Conservation (phyloP, 805 yeast genomes). For the Lachancea sp. region DNA sequence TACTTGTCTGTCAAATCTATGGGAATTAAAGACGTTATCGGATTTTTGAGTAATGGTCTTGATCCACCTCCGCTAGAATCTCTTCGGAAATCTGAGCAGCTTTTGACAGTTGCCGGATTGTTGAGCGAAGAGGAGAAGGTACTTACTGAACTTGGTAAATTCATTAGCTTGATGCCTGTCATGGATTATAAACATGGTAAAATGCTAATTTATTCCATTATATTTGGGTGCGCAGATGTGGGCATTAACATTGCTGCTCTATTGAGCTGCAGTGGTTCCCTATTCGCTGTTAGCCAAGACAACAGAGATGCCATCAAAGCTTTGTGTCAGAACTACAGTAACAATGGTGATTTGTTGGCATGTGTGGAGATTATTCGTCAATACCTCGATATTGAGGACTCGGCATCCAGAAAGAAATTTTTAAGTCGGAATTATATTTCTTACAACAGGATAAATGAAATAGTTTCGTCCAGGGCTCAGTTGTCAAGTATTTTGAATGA, state of each 20-base stretch:
- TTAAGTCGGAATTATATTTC: slow-evolving; percentile 58
- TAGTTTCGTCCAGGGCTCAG: slow-evolving; percentile 64
- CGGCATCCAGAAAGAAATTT: slow-evolving; percentile 35
- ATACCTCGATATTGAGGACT: slow-evolving; percentile 36
- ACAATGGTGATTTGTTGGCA: slow-evolving; percentile 70
- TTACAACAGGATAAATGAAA: slow-evolving; percentile 58
- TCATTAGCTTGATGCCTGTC: slow-evolving; percentile 74
- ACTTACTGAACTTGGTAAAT: slow-evolving; percentile 73
- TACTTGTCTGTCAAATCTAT: slow-evolving; percentile 81
- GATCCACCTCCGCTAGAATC: slow-evolving; percentile 63
- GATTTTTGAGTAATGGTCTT: slow-evolving; percentile 65
- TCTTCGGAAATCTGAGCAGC: slow-evolving; percentile 36
- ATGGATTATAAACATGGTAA: slow-evolving; percentile 82
- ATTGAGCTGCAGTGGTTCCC: slow-evolving; percentile 58
- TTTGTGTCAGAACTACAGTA: slow-evolving; percentile 29
- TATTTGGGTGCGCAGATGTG: slow-evolving; percentile 73
- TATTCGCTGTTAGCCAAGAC: slow-evolving; percentile 60
- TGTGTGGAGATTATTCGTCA: slow-evolving; percentile 51
- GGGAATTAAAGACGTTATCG: slow-evolving; percentile 69
- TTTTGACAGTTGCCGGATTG: slow-evolving; percentile 69
- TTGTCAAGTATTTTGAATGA: slow-evolving; percentile 66
- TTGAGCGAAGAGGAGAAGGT: slow-evolving; percentile 38
- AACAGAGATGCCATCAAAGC: slow-evolving; percentile 56
- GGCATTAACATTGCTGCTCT: slow-evolving; percentile 80
- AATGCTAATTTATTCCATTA: slow-evolving; percentile 66